Evolutionary conservation across 2,329 filamentous ascomycete species (phyloP), one percentile per base, ranked within the genome.

Genomic region (Fusarium brachygibbosum): DNA sequence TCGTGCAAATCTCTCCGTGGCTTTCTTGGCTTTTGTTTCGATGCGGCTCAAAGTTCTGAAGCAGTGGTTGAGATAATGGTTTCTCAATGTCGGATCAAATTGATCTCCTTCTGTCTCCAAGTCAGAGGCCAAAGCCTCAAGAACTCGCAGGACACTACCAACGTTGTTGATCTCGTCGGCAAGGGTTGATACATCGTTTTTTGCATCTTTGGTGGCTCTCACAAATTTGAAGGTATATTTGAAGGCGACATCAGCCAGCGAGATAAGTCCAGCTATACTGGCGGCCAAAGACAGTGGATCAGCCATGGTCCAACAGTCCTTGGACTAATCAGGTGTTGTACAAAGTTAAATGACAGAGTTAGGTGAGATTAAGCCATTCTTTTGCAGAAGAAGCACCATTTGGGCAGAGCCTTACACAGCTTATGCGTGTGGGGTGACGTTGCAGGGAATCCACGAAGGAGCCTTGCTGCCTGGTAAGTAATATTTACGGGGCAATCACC

Each of bases 111-210:
- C 38, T 17, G 21, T 23, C 8, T 68, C 63, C 2, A 62, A 3
- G 13, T 54, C 50, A 2, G 53, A 46, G 23, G 46, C 25, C 7
- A 59, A 6, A 0, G 56, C 32, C 13, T 34, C 49, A 0, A 68
- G 42, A 11, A 38, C 7, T 23, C 52, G 53, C 4, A 68, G 13
- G 2, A 68, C 16, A 3, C 50, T 41, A 0, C 52, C 40, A 0
- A 65, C n/a, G 5, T 49, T 49, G 2, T 55, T 68, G 2, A 66
- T 37, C 40, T 70, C 68, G 2, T 32, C 28, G 3, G 50, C 7
- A 0, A 70, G 44, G 4, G 21, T 28, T 1, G 46, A 29, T 0
- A 62, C 37, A 4, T 68, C 57, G 0, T 34, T n/a, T 1, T 32
- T 44, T 1, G 59, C 34, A 12, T 56, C 46, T 21, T 56, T 58